phyloP scores from a whole-genome alignment of 139 green algal genomes.

The Chlorella sp. region DNA sequence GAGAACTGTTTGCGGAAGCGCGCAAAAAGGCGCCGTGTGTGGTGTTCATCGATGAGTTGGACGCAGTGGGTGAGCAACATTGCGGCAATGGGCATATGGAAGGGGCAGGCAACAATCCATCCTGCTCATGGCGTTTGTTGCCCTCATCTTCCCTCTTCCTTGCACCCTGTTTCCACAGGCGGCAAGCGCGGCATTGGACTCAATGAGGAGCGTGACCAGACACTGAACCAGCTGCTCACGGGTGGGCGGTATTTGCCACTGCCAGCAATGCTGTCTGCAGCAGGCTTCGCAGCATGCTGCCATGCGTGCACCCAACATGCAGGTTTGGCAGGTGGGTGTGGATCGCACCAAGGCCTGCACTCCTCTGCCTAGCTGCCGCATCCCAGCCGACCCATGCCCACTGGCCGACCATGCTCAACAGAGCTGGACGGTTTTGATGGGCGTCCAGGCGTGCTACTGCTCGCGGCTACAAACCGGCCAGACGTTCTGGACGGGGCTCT shows the following conservation, averaged over 20 bases:
- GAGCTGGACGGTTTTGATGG: constrained; percentile 94
- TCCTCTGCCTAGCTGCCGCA: no score
- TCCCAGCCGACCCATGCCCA: no score
- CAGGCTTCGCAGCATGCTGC: no score
- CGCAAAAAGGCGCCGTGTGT: constrained; percentile 85
- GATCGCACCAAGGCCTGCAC: no score
- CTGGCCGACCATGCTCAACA: neutral
- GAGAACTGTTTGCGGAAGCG: constrained; percentile 94
- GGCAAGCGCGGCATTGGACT: constrained; percentile 81
- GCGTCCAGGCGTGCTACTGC: constrained; percentile 76
- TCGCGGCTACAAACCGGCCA: constrained; percentile 92
- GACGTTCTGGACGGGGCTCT: constrained; percentile 91
- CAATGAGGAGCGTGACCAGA: constrained; percentile 97
- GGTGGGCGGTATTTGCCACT: neutral
- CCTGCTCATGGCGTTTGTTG: neutral
- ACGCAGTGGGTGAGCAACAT: constrained; percentile 79
- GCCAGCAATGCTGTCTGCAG: no score
- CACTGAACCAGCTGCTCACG: constrained; percentile 94
- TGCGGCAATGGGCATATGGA: no score
- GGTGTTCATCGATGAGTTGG: constrained; percentile 99
- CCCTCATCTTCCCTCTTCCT: neutral
- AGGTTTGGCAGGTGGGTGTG: no score
- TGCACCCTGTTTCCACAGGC: constrained; percentile 40
- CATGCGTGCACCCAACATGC: no score
- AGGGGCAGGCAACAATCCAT: no score